Evolutionary conservation across 352 stramenopile genomes (phyloP).

Genomic region (Phytopythium boreale): DNA sequence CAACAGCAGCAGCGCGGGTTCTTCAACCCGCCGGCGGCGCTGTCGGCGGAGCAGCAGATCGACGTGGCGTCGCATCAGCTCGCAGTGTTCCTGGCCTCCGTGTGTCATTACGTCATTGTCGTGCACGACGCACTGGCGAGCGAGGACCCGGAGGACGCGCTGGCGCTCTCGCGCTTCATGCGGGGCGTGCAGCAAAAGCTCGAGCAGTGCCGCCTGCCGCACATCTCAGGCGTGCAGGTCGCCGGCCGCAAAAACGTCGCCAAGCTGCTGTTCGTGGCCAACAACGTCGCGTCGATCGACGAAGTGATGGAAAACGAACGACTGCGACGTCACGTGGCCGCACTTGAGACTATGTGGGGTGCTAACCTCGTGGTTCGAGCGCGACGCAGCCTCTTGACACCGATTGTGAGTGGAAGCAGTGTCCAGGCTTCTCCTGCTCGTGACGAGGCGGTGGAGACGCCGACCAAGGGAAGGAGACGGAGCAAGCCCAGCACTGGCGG

Average conservation of each 20-base stretch:
- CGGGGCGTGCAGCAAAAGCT: constrained; percentile 51
- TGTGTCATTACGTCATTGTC: constrained; percentile 79
- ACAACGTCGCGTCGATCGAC: constrained; percentile 31
- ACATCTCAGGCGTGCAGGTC: constrained; percentile 45
- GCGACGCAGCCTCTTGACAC: constrained; percentile 12
- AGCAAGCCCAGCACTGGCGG: constrained; percentile 17
- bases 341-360: constrained; percentile 32
- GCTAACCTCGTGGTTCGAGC: neutral
- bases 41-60: constrained; percentile 63
- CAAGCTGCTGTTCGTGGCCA: constrained; percentile 59
- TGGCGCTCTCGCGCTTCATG: constrained; percentile 42
- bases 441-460: constrained; percentile 6
- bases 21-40: constrained; percentile 30
- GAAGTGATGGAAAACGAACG: constrained; percentile 32
- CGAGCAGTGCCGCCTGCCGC: constrained; percentile 49
- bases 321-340: constrained; percentile 28
- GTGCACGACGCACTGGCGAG: constrained; percentile 47
- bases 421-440: neutral
- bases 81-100: constrained; percentile 58
- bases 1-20: constrained; percentile 8
- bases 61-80: constrained; percentile 62
- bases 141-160: constrained; percentile 17
- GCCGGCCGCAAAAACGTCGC: constrained; percentile 47
- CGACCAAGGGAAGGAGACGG: constrained; percentile 4
- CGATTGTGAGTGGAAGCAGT: constrained; percentile 13